Evolutionary conservation across 306 rosid species (phyloP).

Genomic region (Prunus fruticosa): DNA sequence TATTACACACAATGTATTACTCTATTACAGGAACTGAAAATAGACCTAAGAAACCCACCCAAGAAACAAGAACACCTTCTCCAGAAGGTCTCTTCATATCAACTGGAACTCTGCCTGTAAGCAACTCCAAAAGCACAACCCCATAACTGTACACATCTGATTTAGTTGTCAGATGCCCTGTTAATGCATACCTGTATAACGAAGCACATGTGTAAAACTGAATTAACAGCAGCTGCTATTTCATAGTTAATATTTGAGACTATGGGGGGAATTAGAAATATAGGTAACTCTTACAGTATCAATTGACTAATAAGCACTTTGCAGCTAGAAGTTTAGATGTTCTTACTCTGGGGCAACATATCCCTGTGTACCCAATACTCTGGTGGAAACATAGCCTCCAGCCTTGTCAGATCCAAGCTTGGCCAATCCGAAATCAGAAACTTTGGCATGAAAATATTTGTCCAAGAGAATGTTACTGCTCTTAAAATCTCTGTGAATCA

Average conservation of each 20-base stretch:
- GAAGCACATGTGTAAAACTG: slow-evolving; percentile 4
- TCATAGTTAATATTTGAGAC: neutral
- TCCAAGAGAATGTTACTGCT: slow-evolving; percentile 93
- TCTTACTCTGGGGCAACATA: slow-evolving; percentile 92
- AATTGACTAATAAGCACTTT: slow-evolving; percentile 4
- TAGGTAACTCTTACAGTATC: neutral
- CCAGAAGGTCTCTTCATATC: slow-evolving; percentile 90
- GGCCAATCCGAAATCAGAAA: slow-evolving; percentile 95
- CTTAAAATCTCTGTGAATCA: slow-evolving; percentile 94
- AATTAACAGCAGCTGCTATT: neutral
- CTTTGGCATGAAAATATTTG: slow-evolving; percentile 77
- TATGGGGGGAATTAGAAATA: neutral
- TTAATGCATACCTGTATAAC: slow-evolving; percentile 80
- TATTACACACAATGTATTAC: neutral
- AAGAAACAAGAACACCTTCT: slow-evolving; percentile 89
- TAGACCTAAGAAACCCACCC: slow-evolving; percentile 53
- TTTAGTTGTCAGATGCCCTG: slow-evolving; percentile 93
- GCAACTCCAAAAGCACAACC: slow-evolving; percentile 88
- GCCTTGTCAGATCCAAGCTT: slow-evolving; percentile 88
- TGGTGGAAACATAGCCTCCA: slow-evolving; percentile 95
- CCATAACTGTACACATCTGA: slow-evolving; percentile 95
- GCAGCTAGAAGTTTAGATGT: slow-evolving; percentile 21
- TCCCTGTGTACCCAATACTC: slow-evolving; percentile 93
- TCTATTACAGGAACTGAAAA: neutral
- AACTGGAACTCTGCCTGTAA: slow-evolving; percentile 90